Evolutionary conservation across 2,329 filamentous ascomycete genomes (phyloP), one percentile per base, ranked within the genome.

Genomic region (Cladosporium sp.): DNA sequence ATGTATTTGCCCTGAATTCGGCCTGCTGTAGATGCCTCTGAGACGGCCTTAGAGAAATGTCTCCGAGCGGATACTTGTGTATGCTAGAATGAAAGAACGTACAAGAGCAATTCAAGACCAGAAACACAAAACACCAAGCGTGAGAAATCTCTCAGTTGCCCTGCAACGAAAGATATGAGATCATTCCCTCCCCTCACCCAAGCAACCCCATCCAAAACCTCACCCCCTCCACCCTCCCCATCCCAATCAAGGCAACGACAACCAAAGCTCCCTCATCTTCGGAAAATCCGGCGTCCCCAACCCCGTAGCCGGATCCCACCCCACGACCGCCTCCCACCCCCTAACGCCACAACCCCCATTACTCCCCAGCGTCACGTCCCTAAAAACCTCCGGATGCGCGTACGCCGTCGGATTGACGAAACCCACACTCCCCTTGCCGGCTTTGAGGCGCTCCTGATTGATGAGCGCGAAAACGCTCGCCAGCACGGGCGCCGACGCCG

Each of bases 401-500:
- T 79, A 79, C n/a, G 71, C 56, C 1, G 64, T 61, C 1, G 71
- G 70, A 47, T 73, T 73, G 48, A 72, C 56, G 58, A 73, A 73
- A 9, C 72, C 72, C 7, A 74, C 60, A 13, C 63, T 54, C 12
- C 62, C 56, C 61, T 73, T 74, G 19, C 69, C 69, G 12, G 51
- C 40, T 30, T 62, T 55, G 29, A 64, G 47, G 15, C 70, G 57
- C n/a, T 62, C 69, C 51, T 73, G 65, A 48, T 74, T 74, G 58
- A 74, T 64, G 19, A 77, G 58, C 1, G 73, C 79, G 22, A 80
- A 58, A 34, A 78, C 69, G 0, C 72, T 64, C 0, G 71, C 75
- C 55, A 75, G 73, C 1, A 76, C 72, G 1, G 78, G 79, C 27
- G 73, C 62, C 2, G 72, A 71, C 7, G 77, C 74, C 43, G 73